A percentile compares a stretch with the other conserved stretches of the same genome.
Evolutionary conservation across 306 rosid species (phyloP).

Genomic region (Ochetophila trinervis): DNA sequence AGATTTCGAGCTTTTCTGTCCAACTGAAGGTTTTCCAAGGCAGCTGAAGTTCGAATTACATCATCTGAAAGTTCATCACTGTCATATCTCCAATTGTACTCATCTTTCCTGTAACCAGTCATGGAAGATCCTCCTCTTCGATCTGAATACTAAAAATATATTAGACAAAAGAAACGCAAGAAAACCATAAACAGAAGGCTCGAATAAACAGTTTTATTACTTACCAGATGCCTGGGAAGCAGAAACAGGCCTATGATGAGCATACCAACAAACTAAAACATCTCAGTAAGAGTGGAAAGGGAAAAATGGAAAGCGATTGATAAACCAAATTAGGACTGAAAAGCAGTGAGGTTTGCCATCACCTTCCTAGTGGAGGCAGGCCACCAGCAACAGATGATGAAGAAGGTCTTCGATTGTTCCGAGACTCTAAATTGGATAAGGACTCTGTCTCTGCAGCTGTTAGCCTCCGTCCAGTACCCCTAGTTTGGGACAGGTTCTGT

Average conservation of each 20-base stretch:
- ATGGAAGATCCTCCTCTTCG: constrained; percentile 90
- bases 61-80: constrained; percentile 79
- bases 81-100: constrained; percentile 92
- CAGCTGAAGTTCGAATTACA: constrained; percentile 77
- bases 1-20: constrained; percentile 98
- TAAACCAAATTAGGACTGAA: neutral
- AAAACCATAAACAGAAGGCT: constrained; percentile 19
- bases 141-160: constrained; percentile 57
- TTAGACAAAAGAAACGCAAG: constrained; percentile 40
- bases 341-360: constrained; percentile 21
- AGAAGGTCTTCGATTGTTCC: constrained; percentile 77
- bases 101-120: constrained; percentile 85
- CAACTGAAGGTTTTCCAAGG: constrained; percentile 91
- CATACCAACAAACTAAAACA: constrained; percentile 23
- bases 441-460: constrained; percentile 65
- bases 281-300: constrained; percentile 22
- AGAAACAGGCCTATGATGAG: constrained; percentile 63
- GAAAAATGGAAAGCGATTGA: neutral
- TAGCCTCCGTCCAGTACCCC: constrained; percentile 78
- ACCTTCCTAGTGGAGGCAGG: constrained; percentile 98
- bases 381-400: constrained; percentile 94
- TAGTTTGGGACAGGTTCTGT: constrained; percentile 83
- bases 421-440: constrained; percentile 66
- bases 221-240: constrained; percentile 88
- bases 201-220: constrained; percentile 33